Conservation (phyloP, 371 early-diverging fungal species). For the Rhizomucor miehei region DNA sequence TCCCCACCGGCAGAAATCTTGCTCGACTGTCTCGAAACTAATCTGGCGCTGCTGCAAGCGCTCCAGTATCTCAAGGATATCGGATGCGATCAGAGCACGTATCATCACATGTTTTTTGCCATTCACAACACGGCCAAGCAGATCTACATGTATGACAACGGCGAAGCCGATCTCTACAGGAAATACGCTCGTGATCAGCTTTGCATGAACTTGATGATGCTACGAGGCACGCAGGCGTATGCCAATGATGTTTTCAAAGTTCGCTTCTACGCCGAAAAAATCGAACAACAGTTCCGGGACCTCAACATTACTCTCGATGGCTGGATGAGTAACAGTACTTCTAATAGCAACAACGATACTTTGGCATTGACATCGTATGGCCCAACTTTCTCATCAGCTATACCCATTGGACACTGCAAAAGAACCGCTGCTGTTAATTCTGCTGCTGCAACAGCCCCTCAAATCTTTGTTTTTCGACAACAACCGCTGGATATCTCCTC, state of each 20-base stretch:
- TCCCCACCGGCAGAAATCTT: slow-evolving; percentile 25
- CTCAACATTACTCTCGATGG: background rate
- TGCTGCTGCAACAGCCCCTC: too few relatives aligned
- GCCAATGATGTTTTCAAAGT: slow-evolving; percentile 40
- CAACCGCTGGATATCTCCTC: too few relatives aligned
- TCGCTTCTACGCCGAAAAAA: slow-evolving; percentile 41
- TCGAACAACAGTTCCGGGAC: slow-evolving; percentile 31
- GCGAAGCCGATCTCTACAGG: background rate
- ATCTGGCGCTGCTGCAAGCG: slow-evolving; percentile 27
- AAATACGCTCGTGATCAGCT: slow-evolving; percentile 29
- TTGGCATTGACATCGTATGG: too few relatives aligned
- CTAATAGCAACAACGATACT: too few relatives aligned
- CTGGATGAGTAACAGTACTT: background rate
- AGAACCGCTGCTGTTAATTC: too few relatives aligned
- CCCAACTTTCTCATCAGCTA: too few relatives aligned
- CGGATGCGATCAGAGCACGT: slow-evolving; percentile 50
- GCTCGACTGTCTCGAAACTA: slow-evolving; percentile 35
- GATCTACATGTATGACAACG: slow-evolving; percentile 12
- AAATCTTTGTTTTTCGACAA: too few relatives aligned
- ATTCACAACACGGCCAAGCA: slow-evolving; percentile 42
- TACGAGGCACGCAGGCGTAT: slow-evolving; percentile 42
- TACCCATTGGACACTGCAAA: too few relatives aligned
- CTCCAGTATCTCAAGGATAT: slow-evolving; percentile 25
- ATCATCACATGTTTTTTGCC: slow-evolving; percentile 50
- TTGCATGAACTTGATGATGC: slow-evolving; percentile 27